phyloP scores from a whole-genome alignment of 768 basidiomycete genomes.

The Chiua virens region DNA sequence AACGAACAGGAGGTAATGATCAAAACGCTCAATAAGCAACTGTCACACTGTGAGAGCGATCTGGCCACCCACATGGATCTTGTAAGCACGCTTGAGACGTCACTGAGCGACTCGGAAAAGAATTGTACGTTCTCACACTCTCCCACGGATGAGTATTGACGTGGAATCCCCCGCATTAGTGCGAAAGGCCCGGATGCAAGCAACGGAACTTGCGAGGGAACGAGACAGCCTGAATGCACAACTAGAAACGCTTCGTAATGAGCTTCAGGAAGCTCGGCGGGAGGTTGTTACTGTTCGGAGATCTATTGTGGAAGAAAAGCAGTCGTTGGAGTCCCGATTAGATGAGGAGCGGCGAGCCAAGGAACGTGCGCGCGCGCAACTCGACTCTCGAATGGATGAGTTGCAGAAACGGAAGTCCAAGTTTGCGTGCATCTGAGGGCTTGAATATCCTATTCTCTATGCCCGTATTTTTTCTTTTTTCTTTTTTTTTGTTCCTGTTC shows the following conservation, averaged over 20 bases:
- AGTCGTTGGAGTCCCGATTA: slow-evolving; percentile 76
- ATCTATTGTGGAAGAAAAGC: slow-evolving; percentile 87
- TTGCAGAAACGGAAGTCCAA: slow-evolving; percentile 84
- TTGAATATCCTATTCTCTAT: slow-evolving; percentile 7
- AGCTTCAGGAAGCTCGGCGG: slow-evolving; percentile 74
- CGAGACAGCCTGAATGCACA: slow-evolving; percentile 72
- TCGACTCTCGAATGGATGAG: slow-evolving; percentile 88
- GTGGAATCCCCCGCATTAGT: slow-evolving; percentile 45
- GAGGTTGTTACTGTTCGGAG: slow-evolving; percentile 76
- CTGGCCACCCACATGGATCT: slow-evolving; percentile 91
- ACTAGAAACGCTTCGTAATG: slow-evolving; percentile 64
- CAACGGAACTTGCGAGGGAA: slow-evolving; percentile 84
- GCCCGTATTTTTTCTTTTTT: background rate
- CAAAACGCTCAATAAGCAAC: slow-evolving; percentile 89
- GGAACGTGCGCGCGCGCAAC: slow-evolving; percentile 83
- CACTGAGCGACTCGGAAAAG: slow-evolving; percentile 89
- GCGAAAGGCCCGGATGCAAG: slow-evolving; percentile 92
- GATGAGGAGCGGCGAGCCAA: slow-evolving; percentile 89
- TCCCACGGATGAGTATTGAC: slow-evolving; percentile 3
- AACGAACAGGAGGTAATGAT: slow-evolving; percentile 90
- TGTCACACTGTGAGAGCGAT: slow-evolving; percentile 91
- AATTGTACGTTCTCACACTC: slow-evolving; percentile 61
- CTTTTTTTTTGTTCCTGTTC: slow-evolving; percentile 12
- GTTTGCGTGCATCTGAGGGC: slow-evolving; percentile 78
- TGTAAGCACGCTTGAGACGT: slow-evolving; percentile 79